These are phyloP conservation scores for Rutstroemia sp. DNA, from an alignment of 2,329 filamentous ascomycete genomes.

Conservation along the genomic window DNA sequence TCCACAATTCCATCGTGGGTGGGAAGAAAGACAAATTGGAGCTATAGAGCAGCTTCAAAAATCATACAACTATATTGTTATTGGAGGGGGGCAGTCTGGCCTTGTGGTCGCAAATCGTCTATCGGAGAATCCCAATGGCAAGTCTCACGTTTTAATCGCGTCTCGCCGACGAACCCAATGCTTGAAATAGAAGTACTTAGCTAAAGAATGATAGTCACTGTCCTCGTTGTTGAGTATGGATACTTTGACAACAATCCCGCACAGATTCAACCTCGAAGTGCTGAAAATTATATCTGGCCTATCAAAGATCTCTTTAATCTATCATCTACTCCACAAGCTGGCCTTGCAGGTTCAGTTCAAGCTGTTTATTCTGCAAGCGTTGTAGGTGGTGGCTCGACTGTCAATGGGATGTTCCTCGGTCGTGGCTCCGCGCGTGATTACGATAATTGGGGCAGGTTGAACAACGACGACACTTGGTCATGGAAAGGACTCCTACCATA, in stretches of 20 bases:
- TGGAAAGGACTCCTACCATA: constrained; percentile 44
- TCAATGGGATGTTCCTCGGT: constrained; percentile 27
- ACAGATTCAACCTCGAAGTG: constrained; percentile 40
- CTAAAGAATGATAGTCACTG: neutral
- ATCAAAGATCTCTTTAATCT: neutral
- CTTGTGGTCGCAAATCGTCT: neutral
- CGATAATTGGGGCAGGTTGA: constrained; percentile 42
- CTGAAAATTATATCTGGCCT: constrained; percentile 29
- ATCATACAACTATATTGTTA: neutral
- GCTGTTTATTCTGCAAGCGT: constrained; percentile 30
- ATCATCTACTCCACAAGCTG: constrained; percentile 18
- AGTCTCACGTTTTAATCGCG: neutral
- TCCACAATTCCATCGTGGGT: neutral
- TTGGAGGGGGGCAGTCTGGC: neutral
- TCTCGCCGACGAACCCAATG: neutral
- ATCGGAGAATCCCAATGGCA: neutral
- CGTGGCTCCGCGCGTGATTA: constrained; percentile 26
- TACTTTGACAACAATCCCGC: constrained; percentile 40
- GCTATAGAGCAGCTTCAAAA: neutral
- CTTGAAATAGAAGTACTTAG: neutral
- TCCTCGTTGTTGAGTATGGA: constrained; percentile 44
- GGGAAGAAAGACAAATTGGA: neutral
- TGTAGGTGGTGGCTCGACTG: constrained; percentile 38
- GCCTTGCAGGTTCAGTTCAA: constrained; percentile 33
- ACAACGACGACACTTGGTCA: constrained; percentile 39